Evolutionary conservation across 2,329 filamentous ascomycete species (phyloP).

Genomic region (Elsinoe fawcettii): DNA sequence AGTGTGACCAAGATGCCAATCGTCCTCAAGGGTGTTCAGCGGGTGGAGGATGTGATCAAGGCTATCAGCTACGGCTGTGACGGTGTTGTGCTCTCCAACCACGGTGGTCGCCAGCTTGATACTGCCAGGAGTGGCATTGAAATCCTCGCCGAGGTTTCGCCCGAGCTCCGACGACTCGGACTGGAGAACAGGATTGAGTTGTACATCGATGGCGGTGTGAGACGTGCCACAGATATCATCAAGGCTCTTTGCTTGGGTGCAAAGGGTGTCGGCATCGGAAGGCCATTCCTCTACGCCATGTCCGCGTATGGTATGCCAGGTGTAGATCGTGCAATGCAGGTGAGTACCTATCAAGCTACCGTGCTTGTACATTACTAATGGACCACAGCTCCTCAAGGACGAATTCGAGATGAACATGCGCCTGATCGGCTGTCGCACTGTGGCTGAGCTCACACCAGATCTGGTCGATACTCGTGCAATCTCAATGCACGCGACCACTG

Average conservation of each 20-base stretch:
- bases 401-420: conserved; percentile 99
- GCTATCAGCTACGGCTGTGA: conserved; percentile 67
- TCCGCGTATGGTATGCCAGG: conserved; percentile 79
- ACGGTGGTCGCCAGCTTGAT: conserved; percentile 90
- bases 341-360: conserved; percentile 23
- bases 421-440: conserved; percentile 67
- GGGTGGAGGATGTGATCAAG: conserved; percentile 85
- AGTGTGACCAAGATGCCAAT: conserved; percentile 91
- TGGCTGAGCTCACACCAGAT: conserved; percentile 72
- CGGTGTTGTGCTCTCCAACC: conserved; percentile 90
- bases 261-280: conserved; percentile 83
- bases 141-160: conserved; percentile 88
- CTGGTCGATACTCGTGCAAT: conserved; percentile 72
- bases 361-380: not conserved
- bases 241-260: conserved; percentile 92
- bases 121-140: conserved; percentile 85
- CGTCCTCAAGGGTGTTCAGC: conserved; percentile 90
- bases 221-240: conserved; percentile 85
- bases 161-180: conserved; percentile 65
- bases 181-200: conserved; percentile 67
- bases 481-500: conserved; percentile 49
- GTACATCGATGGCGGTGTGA: conserved; percentile 83
- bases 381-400: conserved; percentile 62
- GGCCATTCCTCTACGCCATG: conserved; percentile 96
- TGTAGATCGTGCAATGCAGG: conserved; percentile 83